Percentiles rank a stretch among this genome's conserved stretches.
Conservation (phyloP, 1,284 basidiomycete species). For the Ganoderma boninense region DNA sequence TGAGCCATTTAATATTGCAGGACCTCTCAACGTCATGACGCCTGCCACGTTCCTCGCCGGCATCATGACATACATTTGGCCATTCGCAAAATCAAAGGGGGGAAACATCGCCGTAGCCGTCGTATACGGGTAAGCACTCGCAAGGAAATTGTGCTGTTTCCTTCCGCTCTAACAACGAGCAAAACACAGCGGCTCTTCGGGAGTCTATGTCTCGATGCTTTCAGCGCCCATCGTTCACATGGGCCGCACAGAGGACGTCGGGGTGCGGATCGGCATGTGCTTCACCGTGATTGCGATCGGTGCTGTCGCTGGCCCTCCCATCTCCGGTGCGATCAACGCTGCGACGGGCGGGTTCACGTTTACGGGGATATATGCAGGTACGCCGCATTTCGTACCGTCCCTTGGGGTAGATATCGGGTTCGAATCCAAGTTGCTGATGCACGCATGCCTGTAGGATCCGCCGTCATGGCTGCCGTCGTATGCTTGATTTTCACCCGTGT, state of each 20-base stretch:
- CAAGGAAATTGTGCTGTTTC: neutral
- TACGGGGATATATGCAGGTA: conserved; percentile 71
- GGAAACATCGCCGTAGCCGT: conserved; percentile 56
- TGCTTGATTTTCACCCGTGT: conserved; percentile 23
- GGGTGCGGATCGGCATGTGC: conserved; percentile 65
- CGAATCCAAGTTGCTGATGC: neutral
- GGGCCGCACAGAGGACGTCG: conserved; percentile 65
- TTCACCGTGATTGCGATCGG: conserved; percentile 58
- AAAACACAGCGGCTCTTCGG: conserved; percentile 56
- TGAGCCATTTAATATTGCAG: conserved; percentile 35
- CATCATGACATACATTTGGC: conserved; percentile 66
- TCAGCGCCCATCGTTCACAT: conserved; percentile 64
- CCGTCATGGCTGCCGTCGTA: conserved; percentile 26
- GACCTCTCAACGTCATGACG: conserved; percentile 63
- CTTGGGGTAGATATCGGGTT: neutral
- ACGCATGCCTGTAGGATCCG: conserved; percentile 11
- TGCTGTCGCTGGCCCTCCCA: conserved; percentile 62
- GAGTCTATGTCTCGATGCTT: conserved; percentile 64
- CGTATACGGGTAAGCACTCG: conserved; percentile 55
- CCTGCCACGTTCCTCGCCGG: conserved; percentile 59
- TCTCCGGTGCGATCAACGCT: conserved; percentile 63
- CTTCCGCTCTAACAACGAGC: neutral
- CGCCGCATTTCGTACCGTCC: conserved; percentile 16
- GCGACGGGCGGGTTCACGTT: conserved; percentile 53
- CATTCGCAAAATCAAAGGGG: conserved; percentile 52